Conservation (phyloP, 1,139 yeast species). For the Taiozyma sp. region DNA sequence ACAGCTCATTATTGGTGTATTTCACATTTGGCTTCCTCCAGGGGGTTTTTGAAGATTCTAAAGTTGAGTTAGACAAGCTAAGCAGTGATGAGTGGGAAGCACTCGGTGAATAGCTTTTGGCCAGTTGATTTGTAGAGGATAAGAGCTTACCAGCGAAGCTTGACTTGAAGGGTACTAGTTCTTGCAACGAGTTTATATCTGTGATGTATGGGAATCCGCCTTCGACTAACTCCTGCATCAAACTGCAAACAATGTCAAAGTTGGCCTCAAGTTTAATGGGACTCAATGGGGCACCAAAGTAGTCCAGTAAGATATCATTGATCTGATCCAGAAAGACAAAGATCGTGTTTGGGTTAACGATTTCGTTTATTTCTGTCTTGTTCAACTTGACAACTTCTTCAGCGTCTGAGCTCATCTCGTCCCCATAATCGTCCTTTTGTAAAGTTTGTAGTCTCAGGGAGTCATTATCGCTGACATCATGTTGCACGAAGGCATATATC, state of each 20-base stretch:
- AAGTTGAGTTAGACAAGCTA: conserved; percentile 34
- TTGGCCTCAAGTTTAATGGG: conserved; percentile 58
- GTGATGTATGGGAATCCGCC: conserved; percentile 71
- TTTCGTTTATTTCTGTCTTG: background rate
- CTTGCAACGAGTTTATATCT: conserved; percentile 67
- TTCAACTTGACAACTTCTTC: conserved; percentile 8
- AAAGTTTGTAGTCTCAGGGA: conserved; percentile 23
- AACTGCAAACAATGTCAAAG: conserved; percentile 57
- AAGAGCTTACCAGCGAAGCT: conserved; percentile 36
- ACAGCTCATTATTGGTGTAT: conserved; percentile 28
- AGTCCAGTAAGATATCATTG: conserved; percentile 48
- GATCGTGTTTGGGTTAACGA: conserved; percentile 47
- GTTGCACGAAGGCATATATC: conserved; percentile 20
- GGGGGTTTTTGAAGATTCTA: conserved; percentile 29
- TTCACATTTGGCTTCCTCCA: conserved; percentile 22
- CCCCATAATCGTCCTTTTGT: conserved; percentile 23
- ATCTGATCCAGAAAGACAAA: conserved; percentile 51
- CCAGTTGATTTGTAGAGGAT: conserved; percentile 32
- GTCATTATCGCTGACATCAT: conserved; percentile 11
- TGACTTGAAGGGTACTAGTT: conserved; percentile 58
- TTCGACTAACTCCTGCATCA: conserved; percentile 68
- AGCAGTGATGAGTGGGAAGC: conserved; percentile 48
- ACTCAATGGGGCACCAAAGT: conserved; percentile 55
- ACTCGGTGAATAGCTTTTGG: conserved; percentile 20
- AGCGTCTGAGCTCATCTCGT: conserved; percentile 16